Evolutionary conservation across 257 asterid species (phyloP), one percentile per base, ranked within the genome.

Genomic region (Ocimum tenuiflorum): DNA sequence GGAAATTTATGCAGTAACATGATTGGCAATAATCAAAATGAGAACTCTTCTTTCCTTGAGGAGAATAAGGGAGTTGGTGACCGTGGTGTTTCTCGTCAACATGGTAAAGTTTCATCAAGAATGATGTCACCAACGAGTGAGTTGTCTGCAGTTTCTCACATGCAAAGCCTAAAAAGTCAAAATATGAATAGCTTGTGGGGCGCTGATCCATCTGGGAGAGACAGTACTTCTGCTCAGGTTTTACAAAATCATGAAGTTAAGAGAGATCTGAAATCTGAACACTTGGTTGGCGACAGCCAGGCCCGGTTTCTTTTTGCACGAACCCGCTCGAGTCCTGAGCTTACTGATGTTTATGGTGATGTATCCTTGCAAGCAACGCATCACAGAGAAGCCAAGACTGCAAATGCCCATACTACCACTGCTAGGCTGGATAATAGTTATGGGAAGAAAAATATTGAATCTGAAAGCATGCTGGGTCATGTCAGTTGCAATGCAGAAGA

Each of bases 291-390:
- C 73, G 94, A 86, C 51, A 78, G 62, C 31, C 90, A 83, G 56
- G 91, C 91, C 27, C 76, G 84, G 62, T 82, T 80, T 74, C 77
- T 78, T 51, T 86, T 88, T 78, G 94, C 92, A 41, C 83, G 97
- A 75, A 94, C 97, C 13, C 85, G 68, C 53, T 94, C 97, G 59
- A 90, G 99, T 68, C 97, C 99, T 12, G 95, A 94, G 79, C 90
- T 94, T 67, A 90, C 94, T 41, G 96, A 89, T 74, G 75, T 85
- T 20, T 91, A 68, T 81, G 82, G 70, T 42, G 84, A 80, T 42
- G 60, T 69, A 22, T 75, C 81, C 22, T 73, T 81, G 69, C 90
- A 75, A 70, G 58, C 39, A 61, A 69, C 70, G 60, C 79, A 12
- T 49, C 67, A 73, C 46, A 78, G 78, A 77, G 80, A 73, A 36